A percentile compares a stretch with the other conserved stretches of the same genome.
Conservation (phyloP, 192 early-diverging fungal genomes). For the Coemansia sp. region DNA sequence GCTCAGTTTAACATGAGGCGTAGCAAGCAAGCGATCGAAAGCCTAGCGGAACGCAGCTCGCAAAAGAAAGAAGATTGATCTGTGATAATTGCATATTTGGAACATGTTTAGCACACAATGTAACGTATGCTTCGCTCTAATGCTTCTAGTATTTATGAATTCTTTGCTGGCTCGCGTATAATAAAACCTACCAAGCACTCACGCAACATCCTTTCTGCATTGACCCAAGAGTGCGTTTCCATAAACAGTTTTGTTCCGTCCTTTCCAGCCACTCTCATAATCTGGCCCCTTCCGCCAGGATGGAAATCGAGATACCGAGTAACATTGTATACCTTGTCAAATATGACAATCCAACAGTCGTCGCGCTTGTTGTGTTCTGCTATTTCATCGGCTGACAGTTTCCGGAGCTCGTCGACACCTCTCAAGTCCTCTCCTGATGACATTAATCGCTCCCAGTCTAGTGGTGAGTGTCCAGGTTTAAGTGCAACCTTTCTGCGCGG, state of each 20-base stretch:
- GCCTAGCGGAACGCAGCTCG: conserved; percentile 13
- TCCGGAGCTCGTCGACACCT: conserved; percentile 20
- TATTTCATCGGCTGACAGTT: conserved; percentile 71
- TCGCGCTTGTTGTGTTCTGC: conserved; percentile 70
- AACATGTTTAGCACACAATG: no score
- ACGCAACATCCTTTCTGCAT: conserved; percentile 83
- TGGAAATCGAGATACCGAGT: conserved; percentile 88
- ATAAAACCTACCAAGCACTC: conserved; percentile 72
- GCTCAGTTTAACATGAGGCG: conserved; percentile 50
- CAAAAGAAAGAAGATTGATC: conserved; percentile 29
- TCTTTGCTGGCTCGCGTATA: not conserved
- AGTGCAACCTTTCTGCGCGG: conserved; percentile 74
- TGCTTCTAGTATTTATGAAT: not conserved
- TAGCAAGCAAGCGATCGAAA: conserved; percentile 25
- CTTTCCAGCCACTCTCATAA: conserved; percentile 84
- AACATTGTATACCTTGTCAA: conserved; percentile 90
- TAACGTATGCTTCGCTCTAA: not conserved
- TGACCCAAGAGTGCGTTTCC: conserved; percentile 93
- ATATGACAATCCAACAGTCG: conserved; percentile 88
- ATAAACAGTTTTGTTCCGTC: conserved; percentile 89
- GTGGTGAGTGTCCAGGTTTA: conserved; percentile 81
- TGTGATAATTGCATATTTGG: not conserved
- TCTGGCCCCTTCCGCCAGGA: conserved; percentile 80
- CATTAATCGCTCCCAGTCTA: conserved; percentile 91
- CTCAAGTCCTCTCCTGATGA: conserved; percentile 69